Evolutionary conservation across 768 basidiomycete species (phyloP), one percentile per base, ranked within the genome.

Genomic region (Phanerochaete carnosa): DNA sequence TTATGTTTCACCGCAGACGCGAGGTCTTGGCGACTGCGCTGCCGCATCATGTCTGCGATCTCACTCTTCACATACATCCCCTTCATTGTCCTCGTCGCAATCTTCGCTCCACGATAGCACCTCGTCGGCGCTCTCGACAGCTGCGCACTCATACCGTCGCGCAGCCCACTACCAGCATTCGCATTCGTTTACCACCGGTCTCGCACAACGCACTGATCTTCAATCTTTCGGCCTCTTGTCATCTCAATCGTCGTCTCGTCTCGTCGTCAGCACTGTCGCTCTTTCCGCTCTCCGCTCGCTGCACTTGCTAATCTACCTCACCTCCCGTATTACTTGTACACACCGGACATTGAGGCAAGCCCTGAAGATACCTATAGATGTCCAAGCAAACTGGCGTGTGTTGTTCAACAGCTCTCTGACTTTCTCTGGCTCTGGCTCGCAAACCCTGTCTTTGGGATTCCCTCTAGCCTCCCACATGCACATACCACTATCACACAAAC

Each of bases 31-130:
- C 84, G 90, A 55, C 77, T 75, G 59, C 85, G 90, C 54, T 92
- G 89, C 76, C 88, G 90, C 46, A 74, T 89, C 64, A 87, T 90
- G 88, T 76, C 84, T 33, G 77, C 70, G 39, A 71, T 90, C 46
- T 89, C 89, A 43, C 64, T 91, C 37, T 69, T 91, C 70, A 90
- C 89, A 23, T 92, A 92, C 72, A 76, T 91, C 62, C 90, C 90
- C 15, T 90, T 92, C 72, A 86, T 92, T 70, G 76, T 89, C 64
- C 82, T 88, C 61, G 76, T 90, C 65, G 86, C 86, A 64, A 76
- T 91, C 64, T 90, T 87, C 69, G 85, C 68, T 11, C 68, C 69
- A 19, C 69, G 68, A 62, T 57, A 55, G 51, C 37, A 52, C 47
- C 57, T 19, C 22, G 12, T 35, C 13, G 13, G 19, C 7, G n/a